Base-by-base conservation (phyloP, 345 rosid species). In the Kernera saxatilis region DNA sequence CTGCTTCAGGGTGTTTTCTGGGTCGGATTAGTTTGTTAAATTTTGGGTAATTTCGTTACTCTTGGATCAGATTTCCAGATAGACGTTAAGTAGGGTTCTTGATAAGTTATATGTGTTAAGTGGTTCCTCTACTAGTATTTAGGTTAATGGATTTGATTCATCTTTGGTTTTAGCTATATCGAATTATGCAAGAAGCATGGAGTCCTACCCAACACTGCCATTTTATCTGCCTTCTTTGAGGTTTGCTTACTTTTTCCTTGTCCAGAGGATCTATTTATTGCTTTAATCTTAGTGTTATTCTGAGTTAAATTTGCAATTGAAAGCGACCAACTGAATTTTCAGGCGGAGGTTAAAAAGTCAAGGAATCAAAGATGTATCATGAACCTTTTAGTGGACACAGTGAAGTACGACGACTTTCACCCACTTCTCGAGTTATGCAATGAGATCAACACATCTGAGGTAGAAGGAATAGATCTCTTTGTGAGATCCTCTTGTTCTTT, bases 381-480 rank as follows among this genome's bases (percentile, higher is more conserved):
- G 52, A 91, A 84, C 74, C 77, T 93, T 50, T 70, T 73, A 50
- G 33, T 89, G 79, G 96, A 90, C 60, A 66, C 63, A 29, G 68
- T 91, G 65, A 84, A 83, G 77, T 89, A 86, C 37, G 71, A 75
- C 72, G 97, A 91, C 76, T 80, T 81, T 72, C 82, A 67, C 51
- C 92, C 98, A 3, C 87, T 93, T 64, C 76, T 82, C 64, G 92
- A 88, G 82, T 49, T 88, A 45, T 83, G 83, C 43, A 57, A n/a
- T 52, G 86, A 83, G 46, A 79, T 93, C 36, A 80, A 76, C 22
- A 54, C 65, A 17, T 87, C 96, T 50, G 94, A 85, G 80, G 80
- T 93, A 44, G 88, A 93, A 66, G 89, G 81, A 15, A 85, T 93
- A 18, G 91, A 89, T 46, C 60, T 93, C 40, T 72, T 75, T 48